phyloP scores from a whole-genome alignment of 2,329 filamentous ascomycete genomes.

The Claviceps sp. region DNA sequence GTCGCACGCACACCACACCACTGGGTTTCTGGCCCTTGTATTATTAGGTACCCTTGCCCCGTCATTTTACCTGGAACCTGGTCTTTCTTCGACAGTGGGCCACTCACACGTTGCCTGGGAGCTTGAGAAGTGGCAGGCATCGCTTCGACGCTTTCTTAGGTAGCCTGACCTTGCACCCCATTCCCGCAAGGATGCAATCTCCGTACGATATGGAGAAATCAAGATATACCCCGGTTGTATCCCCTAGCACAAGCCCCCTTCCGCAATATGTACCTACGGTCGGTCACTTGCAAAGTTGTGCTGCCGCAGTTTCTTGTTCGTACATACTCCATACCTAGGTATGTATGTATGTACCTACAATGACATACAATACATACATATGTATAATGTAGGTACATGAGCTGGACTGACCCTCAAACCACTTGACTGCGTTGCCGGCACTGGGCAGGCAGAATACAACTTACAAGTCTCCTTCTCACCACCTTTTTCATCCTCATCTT shows the following conservation, averaged over 20 bases:
- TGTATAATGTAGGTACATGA: too few relatives aligned
- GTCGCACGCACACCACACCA: slow-evolving; percentile 8
- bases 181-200: background rate
- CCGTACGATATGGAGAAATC: slow-evolving; percentile 5
- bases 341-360: too few relatives aligned
- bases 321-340: too few relatives aligned
- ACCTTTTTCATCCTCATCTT: slow-evolving; percentile 7
- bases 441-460: slow-evolving; percentile 7
- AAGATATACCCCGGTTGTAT: slow-evolving; percentile 4
- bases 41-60: too few relatives aligned
- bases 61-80: background rate
- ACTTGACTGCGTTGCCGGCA: background rate
- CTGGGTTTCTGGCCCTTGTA: slow-evolving; percentile 4
- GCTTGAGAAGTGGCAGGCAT: too few relatives aligned
- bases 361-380: too few relatives aligned
- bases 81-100: background rate
- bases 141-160: too few relatives aligned
- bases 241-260: slow-evolving; percentile 2
- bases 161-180: background rate
- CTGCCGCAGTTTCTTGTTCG: too few relatives aligned
- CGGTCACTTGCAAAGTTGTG: too few relatives aligned
- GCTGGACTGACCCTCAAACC: background rate
- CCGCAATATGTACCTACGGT: too few relatives aligned
- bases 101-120: background rate
- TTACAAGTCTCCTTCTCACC: slow-evolving; percentile 12